Conservation (phyloP, 1,284 basidiomycete species). For the Wallemia mellicola region DNA sequence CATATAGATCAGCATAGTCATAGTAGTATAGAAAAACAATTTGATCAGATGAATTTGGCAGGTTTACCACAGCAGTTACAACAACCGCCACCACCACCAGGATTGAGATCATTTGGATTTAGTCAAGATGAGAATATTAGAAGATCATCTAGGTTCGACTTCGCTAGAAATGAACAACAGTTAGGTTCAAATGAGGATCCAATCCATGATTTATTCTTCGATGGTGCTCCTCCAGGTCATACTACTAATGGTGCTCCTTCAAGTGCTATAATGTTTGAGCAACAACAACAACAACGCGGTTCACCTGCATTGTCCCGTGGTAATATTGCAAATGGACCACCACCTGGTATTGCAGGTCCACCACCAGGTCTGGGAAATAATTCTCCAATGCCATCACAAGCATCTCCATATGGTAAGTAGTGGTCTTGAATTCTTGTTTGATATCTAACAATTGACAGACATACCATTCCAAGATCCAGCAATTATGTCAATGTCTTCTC, state of each 20-base stretch:
- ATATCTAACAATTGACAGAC: not conserved
- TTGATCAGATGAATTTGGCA: not conserved
- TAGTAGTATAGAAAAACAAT: not conserved
- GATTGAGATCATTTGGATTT: not conserved
- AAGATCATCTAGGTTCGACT: not conserved
- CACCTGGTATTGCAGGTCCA: not conserved
- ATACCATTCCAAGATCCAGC: not conserved
- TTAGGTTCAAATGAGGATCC: not conserved
- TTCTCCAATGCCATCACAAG: not conserved
- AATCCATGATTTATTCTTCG: not conserved
- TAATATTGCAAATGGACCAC: not conserved
- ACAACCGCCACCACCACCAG: not conserved
- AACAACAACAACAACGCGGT: not conserved
- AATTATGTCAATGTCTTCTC: not conserved
- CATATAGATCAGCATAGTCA: not conserved
- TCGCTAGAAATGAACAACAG: not conserved
- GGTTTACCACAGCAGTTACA: not conserved
- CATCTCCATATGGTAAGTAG: not conserved
- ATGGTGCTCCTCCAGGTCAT: not conserved
- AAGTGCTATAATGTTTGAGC: not conserved
- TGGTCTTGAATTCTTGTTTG: not conserved
- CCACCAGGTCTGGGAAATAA: not conserved
- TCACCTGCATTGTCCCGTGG: not conserved
- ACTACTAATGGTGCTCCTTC: not conserved
- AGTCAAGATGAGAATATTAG: not conserved